These are phyloP conservation scores for Allomyces macrogynus DNA, from an alignment of 192 early-diverging fungal species.

Conservation along the genomic window DNA sequence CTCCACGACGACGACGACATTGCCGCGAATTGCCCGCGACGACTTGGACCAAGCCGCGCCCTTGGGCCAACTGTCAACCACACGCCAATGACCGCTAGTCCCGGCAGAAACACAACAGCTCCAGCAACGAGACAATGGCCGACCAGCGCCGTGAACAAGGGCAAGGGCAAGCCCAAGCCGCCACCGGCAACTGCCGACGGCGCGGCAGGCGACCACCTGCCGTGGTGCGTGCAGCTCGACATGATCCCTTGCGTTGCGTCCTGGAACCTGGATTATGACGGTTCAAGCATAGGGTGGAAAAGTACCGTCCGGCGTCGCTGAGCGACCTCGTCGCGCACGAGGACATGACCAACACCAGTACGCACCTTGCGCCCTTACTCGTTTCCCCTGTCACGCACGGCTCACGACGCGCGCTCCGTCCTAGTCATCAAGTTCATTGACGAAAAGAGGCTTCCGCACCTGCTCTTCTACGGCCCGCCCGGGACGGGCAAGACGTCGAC, in stretches of 20 bases:
- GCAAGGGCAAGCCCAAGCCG: background rate
- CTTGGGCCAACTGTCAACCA: too few relatives aligned
- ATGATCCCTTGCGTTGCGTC: background rate
- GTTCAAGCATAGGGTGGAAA: slow-evolving; percentile 72
- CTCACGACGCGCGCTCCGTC: background rate
- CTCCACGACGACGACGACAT: too few relatives aligned
- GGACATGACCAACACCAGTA: slow-evolving; percentile 78
- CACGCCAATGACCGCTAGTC: too few relatives aligned
- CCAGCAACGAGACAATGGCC: too few relatives aligned
- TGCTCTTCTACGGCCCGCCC: slow-evolving; percentile 94
- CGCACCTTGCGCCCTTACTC: too few relatives aligned
- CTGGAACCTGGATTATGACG: background rate
- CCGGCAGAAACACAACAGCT: too few relatives aligned
- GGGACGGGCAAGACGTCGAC: slow-evolving; percentile 95
- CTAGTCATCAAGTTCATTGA: slow-evolving; percentile 74
- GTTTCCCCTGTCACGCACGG: too few relatives aligned
- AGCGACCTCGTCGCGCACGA: slow-evolving; percentile 82
- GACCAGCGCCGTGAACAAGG: background rate
- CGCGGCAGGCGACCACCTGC: too few relatives aligned
- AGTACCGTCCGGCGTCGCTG: slow-evolving; percentile 73
- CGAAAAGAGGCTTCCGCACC: slow-evolving; percentile 75
- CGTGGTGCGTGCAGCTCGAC: background rate
- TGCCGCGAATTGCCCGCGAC: too few relatives aligned
- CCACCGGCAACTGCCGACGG: too few relatives aligned
- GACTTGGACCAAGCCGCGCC: too few relatives aligned